Base-by-base conservation (phyloP, 805 yeast species). In the Ogataea polymorpha region DNA sequence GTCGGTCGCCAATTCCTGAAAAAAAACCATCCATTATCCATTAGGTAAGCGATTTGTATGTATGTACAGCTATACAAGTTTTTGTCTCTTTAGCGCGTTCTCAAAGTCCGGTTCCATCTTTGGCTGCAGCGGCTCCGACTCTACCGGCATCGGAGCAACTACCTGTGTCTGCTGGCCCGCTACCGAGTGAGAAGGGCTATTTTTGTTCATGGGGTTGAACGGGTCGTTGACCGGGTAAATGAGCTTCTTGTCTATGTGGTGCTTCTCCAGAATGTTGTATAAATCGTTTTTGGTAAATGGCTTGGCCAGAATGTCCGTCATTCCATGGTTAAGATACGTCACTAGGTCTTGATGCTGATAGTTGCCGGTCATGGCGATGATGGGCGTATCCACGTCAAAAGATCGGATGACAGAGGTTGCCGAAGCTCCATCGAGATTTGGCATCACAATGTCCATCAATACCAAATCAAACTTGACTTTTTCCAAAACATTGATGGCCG, bases 331-430 rank as follows among this genome's bases (percentile, higher is more conserved):
- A 45, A 86, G 66, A 60, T 86, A 88, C 1, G 81, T 83, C 34
- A 85, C 84, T 43, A 88, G 69, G 61, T 88, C 96, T 50, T 82
- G 79, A 49, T 83, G 86, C 51, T 85, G 83, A 42, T 87, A 85
- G 58, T 87, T 88, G 29, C 96, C 95, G 2, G 96, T 87, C 96
- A 87, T 87, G 23, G 96, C 95, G 50, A 93, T 83, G 48, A 93
- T 86, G 10, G 98, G 98, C 0, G 96, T 87, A 39, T 75, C 75
- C 15, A 79, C 77, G 61, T 89, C 95, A 58, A 87, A 86, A 14
- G 83, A 79, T 51, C 98, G 73, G 35, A 93, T 88, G 32, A 91
- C 79, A 29, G 91, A 83, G 1, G 96, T 85, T 1, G 96, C 96
- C 2, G 95, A 82, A 15, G 90, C 89, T 55, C 96, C 88, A 67